Evolutionary conservation across 108 stramenopile species (phyloP).

Genomic region (Halocafeteria seosinensis): DNA sequence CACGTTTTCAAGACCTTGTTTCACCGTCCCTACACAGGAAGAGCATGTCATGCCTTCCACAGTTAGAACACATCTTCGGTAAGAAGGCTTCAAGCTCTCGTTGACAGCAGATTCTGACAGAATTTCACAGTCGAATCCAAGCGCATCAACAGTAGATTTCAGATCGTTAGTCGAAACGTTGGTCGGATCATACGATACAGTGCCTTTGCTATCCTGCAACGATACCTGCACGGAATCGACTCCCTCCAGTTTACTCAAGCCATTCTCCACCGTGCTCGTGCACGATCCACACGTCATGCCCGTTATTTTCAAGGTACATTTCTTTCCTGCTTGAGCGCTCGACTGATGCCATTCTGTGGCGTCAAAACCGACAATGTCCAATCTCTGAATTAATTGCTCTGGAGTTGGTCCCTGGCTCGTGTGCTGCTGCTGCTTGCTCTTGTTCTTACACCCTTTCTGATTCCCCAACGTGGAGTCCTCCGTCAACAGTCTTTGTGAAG

Average conservation of each 20-base stretch:
- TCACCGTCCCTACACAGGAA: neutral
- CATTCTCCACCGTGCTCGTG: neutral
- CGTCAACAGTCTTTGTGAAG: too few species aligned
- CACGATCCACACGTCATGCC: constrained; percentile 14
- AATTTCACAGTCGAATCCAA: neutral
- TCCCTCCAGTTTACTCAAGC: neutral
- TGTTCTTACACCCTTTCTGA: too few species aligned
- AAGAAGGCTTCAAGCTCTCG: neutral
- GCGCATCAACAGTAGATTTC: neutral
- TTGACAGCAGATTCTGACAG: neutral
- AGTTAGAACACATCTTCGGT: neutral
- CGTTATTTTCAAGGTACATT: neutral
- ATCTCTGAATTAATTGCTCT: too few species aligned
- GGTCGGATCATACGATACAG: neutral
- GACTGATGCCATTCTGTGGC: too few species aligned
- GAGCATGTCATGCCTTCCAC: constrained; percentile 9
- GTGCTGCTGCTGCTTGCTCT: too few species aligned
- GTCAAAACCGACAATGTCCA: too few species aligned
- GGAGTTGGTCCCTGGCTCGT: too few species aligned
- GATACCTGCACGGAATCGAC: neutral
- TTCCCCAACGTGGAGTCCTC: too few species aligned
- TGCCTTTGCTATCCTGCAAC: constrained; percentile 6
- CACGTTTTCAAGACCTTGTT: neutral
- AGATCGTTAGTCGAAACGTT: neutral
- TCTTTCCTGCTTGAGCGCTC: neutral